Conservation (phyloP, 371 early-diverging fungal species). For the Cokeromyces recurvatus region DNA sequence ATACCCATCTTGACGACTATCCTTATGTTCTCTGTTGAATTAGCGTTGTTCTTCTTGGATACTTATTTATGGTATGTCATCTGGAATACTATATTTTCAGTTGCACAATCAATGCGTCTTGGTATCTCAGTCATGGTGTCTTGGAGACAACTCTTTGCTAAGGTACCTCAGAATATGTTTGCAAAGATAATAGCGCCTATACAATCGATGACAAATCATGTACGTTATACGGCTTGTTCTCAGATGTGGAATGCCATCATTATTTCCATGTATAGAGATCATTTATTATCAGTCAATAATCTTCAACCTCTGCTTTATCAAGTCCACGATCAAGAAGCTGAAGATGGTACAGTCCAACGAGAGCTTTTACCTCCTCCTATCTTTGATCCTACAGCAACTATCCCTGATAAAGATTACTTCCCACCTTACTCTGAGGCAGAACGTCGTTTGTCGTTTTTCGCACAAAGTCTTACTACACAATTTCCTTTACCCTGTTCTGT, state of each 20-base stretch:
- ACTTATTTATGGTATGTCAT: constrained; percentile 92
- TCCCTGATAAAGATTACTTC: constrained; percentile 63
- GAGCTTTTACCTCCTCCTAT: constrained; percentile 75
- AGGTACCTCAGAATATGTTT: constrained; percentile 75
- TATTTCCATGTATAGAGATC: constrained; percentile 85
- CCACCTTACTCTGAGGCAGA: constrained; percentile 78
- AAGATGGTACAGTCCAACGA: constrained; percentile 19
- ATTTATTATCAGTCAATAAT: constrained; percentile 72
- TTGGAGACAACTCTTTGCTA: constrained; percentile 77
- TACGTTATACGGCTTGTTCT: constrained; percentile 74
- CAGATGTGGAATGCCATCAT: constrained; percentile 90
- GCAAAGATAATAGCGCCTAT: constrained; percentile 69
- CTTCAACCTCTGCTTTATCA: constrained; percentile 76
- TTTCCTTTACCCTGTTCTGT: constrained; percentile 81
- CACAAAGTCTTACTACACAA: constrained; percentile 78
- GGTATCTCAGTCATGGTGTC: constrained; percentile 85
- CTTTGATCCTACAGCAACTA: constrained; percentile 62
- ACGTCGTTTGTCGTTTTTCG: constrained; percentile 83
- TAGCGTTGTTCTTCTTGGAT: constrained; percentile 82
- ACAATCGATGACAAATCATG: constrained; percentile 58
- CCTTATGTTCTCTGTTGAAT: constrained; percentile 70
- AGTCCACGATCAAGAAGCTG: constrained; percentile 44
- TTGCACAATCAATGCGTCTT: constrained; percentile 70
- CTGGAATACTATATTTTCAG: constrained; percentile 78
- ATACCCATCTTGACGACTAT: constrained; percentile 66